These are phyloP conservation scores for Hansenula sp. DNA, from an alignment of 1,139 yeast species.

Conservation along the genomic window DNA sequence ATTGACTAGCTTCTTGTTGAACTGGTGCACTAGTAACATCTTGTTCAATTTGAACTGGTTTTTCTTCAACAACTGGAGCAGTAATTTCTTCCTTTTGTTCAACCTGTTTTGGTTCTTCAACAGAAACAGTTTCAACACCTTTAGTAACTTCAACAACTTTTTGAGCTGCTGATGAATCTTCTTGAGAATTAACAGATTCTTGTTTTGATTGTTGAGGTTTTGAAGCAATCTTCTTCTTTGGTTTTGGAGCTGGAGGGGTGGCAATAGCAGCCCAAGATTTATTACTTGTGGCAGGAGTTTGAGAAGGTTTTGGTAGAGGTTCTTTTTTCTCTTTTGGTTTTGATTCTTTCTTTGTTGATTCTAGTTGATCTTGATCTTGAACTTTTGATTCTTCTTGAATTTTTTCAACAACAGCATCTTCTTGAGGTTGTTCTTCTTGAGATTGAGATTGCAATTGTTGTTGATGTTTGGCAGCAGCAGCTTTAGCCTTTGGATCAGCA, in stretches of 20 bases:
- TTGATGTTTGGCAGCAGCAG: constrained; percentile 19
- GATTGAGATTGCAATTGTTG: constrained; percentile 8
- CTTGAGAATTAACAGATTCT: constrained; percentile 7
- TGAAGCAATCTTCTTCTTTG: constrained; percentile 23
- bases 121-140: constrained; percentile 15
- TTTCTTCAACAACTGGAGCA: too few species aligned
- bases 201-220: constrained; percentile 13
- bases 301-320: constrained; percentile 21
- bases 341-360: constrained; percentile 7
- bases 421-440: constrained; percentile 6
- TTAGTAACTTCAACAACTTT: constrained; percentile 12
- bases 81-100: too few species aligned
- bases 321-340: constrained; percentile 10
- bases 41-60: constrained; percentile 13
- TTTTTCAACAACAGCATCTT: neutral
- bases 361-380: neutral
- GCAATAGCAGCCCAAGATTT: constrained; percentile 59
- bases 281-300: constrained; percentile 25
- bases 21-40: constrained; percentile 15
- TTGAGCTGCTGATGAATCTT: neutral
- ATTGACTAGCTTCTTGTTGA: constrained; percentile 13
- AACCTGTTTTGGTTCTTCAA: constrained; percentile 13
- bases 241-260: constrained; percentile 60
- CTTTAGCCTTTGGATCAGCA: constrained; percentile 21
- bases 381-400: constrained; percentile 1